phyloP scores from a whole-genome alignment of 2,329 filamentous ascomycete genomes.

The Cryoendolithus antarcticus region DNA sequence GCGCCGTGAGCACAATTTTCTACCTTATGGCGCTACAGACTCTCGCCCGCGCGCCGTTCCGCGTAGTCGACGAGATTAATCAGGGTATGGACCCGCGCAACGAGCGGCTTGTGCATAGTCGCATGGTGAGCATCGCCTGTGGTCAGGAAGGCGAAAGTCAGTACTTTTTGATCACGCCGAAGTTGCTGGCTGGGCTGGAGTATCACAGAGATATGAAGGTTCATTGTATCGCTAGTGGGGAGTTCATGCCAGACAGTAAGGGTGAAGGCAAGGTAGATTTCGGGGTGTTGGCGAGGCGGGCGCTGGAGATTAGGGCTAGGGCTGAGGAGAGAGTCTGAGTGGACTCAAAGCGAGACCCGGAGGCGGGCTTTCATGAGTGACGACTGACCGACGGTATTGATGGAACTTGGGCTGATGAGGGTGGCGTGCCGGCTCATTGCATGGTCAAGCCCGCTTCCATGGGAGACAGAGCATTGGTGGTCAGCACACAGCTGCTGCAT shows the following conservation, averaged over 20 bases:
- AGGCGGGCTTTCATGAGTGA: no score
- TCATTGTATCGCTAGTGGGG: conserved; percentile 84
- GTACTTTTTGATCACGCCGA: conserved; percentile 97
- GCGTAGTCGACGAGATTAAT: conserved; percentile 98
- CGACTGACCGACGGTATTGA: no score
- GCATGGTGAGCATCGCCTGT: conserved; percentile 96
- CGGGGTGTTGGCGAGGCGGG: conserved; percentile 23
- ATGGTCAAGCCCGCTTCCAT: no score
- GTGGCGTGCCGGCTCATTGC: no score
- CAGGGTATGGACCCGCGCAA: conserved; percentile 99
- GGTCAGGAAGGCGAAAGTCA: conserved; percentile 33
- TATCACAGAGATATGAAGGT: conserved; percentile 90
- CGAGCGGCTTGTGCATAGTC: conserved; percentile 93
- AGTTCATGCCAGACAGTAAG: conserved; percentile 37
- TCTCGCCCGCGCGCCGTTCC: conserved; percentile 87
- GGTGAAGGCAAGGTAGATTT: conserved; percentile 30
- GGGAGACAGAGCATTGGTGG: no score
- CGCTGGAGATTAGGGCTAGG: conserved; percentile 13
- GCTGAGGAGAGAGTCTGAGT: no score
- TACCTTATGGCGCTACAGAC: conserved; percentile 97
- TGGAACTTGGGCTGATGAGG: no score
- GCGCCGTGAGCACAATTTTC: conserved; percentile 94
- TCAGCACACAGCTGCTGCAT: no score
- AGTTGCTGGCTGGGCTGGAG: conserved; percentile 70
- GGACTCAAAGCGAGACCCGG: no score